Evolutionary conservation across 495 filamentous ascomycete genomes (phyloP).

Genomic region (Mytilinidion resinicola): DNA sequence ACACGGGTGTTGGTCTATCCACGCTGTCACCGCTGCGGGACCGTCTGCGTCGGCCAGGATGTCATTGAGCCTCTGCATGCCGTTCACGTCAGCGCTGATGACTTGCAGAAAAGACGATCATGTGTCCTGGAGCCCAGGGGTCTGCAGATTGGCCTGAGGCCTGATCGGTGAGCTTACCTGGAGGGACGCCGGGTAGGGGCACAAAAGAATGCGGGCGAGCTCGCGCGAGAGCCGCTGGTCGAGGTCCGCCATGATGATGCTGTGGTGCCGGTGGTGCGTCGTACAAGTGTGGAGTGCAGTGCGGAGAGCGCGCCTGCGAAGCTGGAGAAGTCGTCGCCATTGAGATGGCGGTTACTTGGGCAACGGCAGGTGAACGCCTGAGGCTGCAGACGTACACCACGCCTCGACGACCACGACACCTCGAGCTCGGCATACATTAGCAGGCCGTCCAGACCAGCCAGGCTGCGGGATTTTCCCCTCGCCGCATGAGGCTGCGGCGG

Average conservation of each 20-base stretch:
- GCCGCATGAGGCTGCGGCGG: no score
- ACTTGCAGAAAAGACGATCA: constrained; percentile 12
- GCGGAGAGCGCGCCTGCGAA: no score
- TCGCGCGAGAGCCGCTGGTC: constrained; percentile 13
- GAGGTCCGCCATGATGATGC: constrained; percentile 14
- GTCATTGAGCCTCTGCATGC: constrained; percentile 25
- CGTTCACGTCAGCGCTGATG: constrained; percentile 19
- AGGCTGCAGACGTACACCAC: no score
- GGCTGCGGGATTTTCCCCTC: no score
- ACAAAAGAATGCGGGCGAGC: constrained; percentile 13
- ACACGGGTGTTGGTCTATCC: constrained; percentile 23
- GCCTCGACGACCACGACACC: no score
- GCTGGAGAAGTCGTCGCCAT: no score
- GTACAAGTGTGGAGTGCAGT: not conserved
- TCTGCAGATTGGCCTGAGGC: no score
- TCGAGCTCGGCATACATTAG: no score
- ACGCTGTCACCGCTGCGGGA: constrained; percentile 16
- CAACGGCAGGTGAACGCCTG: no score
- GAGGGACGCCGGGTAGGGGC: constrained; percentile 17
- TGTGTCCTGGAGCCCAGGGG: constrained; percentile 10
- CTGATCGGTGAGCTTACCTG: constrained; percentile 4
- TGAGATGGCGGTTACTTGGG: no score
- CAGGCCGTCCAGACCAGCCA: no score
- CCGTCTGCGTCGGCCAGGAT: constrained; percentile 16
- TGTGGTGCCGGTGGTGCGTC: not conserved